phyloP scores from a whole-genome alignment of 768 basidiomycete species.

The Phaffia tasmanica region DNA sequence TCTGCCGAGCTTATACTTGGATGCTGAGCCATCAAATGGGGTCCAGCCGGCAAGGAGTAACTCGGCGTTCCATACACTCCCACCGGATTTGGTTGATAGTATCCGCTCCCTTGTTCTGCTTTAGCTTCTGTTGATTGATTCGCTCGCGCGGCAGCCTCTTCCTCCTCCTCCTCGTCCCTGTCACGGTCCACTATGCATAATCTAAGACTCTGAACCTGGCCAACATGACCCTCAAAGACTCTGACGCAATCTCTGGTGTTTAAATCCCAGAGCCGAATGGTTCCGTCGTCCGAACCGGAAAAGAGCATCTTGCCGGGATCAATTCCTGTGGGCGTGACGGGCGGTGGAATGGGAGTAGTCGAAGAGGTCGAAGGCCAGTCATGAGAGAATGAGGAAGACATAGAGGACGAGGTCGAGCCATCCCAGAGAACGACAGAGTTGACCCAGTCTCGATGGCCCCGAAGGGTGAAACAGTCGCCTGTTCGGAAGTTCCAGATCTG shows the following conservation, averaged over 20 bases:
- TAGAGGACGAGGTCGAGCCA: conserved; percentile 34
- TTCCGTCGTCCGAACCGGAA: conserved; percentile 89
- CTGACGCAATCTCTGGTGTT: conserved; percentile 65
- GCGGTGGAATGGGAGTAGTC: conserved; percentile 3
- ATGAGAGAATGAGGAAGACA: conserved; percentile 6
- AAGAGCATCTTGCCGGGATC: conserved; percentile 78
- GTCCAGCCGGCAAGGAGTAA: conserved; percentile 1
- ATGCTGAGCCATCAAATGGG: conserved; percentile 5
- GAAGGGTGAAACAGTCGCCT: conserved; percentile 78
- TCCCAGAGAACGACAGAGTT: conserved; percentile 94
- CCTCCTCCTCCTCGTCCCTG: conserved; percentile 41
- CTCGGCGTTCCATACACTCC: conserved; percentile 1
- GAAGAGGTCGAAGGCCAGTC: conserved; percentile 25
- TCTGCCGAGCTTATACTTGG: conserved; percentile 22
- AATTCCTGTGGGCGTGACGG: background rate
- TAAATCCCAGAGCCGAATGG: conserved; percentile 90
- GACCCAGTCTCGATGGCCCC: conserved; percentile 93
- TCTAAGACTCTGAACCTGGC: conserved; percentile 84
- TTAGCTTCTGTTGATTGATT: background rate
- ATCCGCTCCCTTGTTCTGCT: conserved; percentile 13
- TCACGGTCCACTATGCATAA: conserved; percentile 51
- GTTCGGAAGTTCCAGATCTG: conserved; percentile 62
- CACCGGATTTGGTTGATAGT: background rate
- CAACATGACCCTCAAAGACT: conserved; percentile 78
- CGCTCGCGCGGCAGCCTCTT: conserved; percentile 31